Conservation (phyloP, 805 yeast species). For the Helenozyma rhizophorensis region DNA sequence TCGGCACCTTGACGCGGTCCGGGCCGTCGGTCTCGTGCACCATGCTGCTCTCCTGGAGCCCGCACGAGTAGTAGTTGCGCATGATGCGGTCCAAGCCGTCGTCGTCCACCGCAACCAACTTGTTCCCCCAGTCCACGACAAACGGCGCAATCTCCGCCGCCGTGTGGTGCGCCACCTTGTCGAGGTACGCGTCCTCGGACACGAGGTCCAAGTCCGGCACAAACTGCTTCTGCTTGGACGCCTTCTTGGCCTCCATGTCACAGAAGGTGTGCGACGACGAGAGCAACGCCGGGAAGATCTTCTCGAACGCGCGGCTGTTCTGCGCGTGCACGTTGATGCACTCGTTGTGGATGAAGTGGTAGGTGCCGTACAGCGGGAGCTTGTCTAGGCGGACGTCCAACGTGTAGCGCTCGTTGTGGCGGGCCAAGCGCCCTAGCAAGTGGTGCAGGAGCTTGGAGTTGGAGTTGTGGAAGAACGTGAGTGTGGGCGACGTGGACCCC, state of each 20-base stretch:
- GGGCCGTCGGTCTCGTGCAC: slow-evolving; percentile 9
- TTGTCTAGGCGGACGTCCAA: slow-evolving; percentile 17
- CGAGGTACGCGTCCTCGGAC: slow-evolving; percentile 9
- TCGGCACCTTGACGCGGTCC: slow-evolving; percentile 6
- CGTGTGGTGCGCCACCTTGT: slow-evolving; percentile 9
- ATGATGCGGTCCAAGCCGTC: slow-evolving; percentile 41
- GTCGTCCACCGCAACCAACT: slow-evolving; percentile 48
- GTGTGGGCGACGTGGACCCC: slow-evolving; percentile 13
- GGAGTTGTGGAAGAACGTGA: slow-evolving; percentile 30
- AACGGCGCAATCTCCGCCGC: slow-evolving; percentile 17
- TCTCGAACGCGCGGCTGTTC: slow-evolving; percentile 16
- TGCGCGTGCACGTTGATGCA: slow-evolving; percentile 18
- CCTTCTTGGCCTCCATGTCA: slow-evolving; percentile 12
- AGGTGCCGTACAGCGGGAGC: slow-evolving; percentile 16
- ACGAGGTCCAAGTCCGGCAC: slow-evolving; percentile 16
- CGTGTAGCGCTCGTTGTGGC: slow-evolving; percentile 16
- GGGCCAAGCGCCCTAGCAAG: slow-evolving; percentile 21
- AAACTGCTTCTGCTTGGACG: slow-evolving; percentile 14
- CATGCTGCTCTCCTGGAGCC: slow-evolving; percentile 15
- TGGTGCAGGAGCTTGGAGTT: slow-evolving; percentile 22
- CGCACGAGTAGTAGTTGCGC: slow-evolving; percentile 27
- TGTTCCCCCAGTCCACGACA: slow-evolving; percentile 61
- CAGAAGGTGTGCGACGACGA: slow-evolving; percentile 15
- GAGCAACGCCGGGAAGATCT: slow-evolving; percentile 17
- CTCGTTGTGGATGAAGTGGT: slow-evolving; percentile 17